Conservation (phyloP, 2,329 filamentous ascomycete species). For the Paecilomyces sp. region DNA sequence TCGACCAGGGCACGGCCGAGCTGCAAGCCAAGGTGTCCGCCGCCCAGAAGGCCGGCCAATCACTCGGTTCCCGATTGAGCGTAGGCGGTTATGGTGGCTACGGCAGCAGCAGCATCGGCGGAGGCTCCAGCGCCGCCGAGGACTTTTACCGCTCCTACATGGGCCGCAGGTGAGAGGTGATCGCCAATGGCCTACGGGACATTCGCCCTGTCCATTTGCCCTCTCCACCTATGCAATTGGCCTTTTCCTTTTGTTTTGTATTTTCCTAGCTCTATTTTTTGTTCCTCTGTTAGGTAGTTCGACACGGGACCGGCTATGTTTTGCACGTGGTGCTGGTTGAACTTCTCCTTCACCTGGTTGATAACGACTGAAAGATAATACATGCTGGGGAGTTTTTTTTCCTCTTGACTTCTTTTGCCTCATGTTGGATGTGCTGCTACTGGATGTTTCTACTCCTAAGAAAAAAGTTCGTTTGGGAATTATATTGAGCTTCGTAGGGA, state of each 20-base stretch:
- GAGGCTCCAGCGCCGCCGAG: conserved; percentile 62
- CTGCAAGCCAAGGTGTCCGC: conserved; percentile 75
- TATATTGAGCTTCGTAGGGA: background rate
- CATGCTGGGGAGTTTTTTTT: background rate
- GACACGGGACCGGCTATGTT: background rate
- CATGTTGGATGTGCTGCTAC: background rate
- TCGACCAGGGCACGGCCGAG: conserved; percentile 75
- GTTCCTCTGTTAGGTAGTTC: conserved; percentile 1
- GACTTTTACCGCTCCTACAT: conserved; percentile 88
- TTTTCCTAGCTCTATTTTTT: background rate
- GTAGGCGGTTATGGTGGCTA: conserved; percentile 24
- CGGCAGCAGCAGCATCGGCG: conserved; percentile 42
- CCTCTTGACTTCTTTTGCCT: background rate
- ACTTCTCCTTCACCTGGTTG: background rate
- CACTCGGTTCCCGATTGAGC: conserved; percentile 35
- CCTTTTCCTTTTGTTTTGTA: background rate
- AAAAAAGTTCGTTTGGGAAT: background rate
- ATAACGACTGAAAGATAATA: background rate
- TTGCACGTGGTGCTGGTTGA: background rate
- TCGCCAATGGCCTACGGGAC: background rate
- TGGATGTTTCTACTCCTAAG: background rate
- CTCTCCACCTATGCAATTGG: background rate
- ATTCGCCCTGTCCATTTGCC: background rate
- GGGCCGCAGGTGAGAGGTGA: conserved; percentile 53
- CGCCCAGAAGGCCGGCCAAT: conserved; percentile 70